Base-by-base conservation (phyloP, 2,329 filamentous ascomycete species). In the Clonostachys rhizophaga region DNA sequence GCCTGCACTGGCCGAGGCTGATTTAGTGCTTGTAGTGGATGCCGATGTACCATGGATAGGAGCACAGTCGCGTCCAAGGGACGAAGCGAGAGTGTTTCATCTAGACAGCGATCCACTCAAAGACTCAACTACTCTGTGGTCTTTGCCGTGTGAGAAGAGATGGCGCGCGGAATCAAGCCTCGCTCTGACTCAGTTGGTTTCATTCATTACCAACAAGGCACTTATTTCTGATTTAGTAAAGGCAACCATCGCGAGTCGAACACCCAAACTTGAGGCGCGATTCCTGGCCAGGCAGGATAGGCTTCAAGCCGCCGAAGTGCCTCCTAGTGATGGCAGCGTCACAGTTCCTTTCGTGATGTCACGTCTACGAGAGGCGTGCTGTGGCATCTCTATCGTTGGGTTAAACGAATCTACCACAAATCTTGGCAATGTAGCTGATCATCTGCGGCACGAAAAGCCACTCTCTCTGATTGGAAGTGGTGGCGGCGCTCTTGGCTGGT, bases 31-130 rank as follows among this genome's bases (percentile, higher is more conserved):
- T 10, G 78, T 86, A 11, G 64, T 84, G 17, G 83, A 86, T 58
- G 83, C 81, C 49, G 83, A 87, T 57, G 81, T 86, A 2, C 83
- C 83, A 0, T 87, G 81, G 81, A 83, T 87, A 43, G 77, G 78
- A 20, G 84, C 81, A 0, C 78, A 79, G 56, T 83, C 77, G 65
- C 75, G 75, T 47, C 83, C 83, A 1, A 73, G 69, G 18, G 63
- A 69, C 1, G 68, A 69, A 5, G 79, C 81, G 3, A 78, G 74
- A 49, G 76, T 86, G 47, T 74, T 80, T 48, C 83, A 87, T 55
- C 71, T 87, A 43, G 83, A 87, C 54, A 73, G 81, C 34, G 83
- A 86, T 52, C 79, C 82, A 1, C 65, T 86, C 35, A 86, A 86
- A 54, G 72, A 77, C 53, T 71, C 76, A 50, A 77, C 78, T 72